Conservation (phyloP, 176 grass and related monocot species). For the Oryza nivara region DNA sequence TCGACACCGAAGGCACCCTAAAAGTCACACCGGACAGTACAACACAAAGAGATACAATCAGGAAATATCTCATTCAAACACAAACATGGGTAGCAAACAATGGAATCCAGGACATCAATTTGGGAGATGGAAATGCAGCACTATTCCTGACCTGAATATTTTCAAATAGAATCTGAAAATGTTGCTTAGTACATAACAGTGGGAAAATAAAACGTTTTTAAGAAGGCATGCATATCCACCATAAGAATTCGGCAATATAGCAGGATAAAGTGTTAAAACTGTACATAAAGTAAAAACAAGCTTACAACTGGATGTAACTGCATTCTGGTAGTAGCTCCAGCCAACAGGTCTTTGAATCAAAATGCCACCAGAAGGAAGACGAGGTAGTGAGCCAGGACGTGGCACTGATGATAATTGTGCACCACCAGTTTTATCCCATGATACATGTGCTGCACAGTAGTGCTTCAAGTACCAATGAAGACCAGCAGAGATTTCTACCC, state of each 20-base stretch:
- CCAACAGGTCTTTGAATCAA: slow-evolving; percentile 62
- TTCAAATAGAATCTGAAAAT: slow-evolving; percentile 3
- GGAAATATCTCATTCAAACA: not conserved
- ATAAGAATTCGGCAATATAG: not conserved
- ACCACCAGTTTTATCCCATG: slow-evolving; percentile 74
- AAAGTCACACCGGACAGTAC: not conserved
- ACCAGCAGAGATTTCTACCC: slow-evolving; percentile 74
- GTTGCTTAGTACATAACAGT: not conserved
- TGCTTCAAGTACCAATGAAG: slow-evolving; percentile 77
- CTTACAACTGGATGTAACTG: slow-evolving; percentile 87
- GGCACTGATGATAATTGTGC: slow-evolving; percentile 63
- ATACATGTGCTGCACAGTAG: slow-evolving; percentile 62
- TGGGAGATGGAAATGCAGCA: not conserved
- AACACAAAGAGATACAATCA: slow-evolving; percentile 14
- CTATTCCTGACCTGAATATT: not conserved
- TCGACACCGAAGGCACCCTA: not conserved
- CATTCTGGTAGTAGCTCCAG: slow-evolving; percentile 87
- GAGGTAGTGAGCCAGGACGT: slow-evolving; percentile 52
- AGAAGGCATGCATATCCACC: not conserved
- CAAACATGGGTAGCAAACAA: not conserved
- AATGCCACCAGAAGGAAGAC: slow-evolving; percentile 58
- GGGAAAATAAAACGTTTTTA: not conserved
- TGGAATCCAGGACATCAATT: not conserved
- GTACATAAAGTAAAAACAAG: not conserved
- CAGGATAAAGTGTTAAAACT: not conserved